Evolutionary conservation across 2,329 filamentous ascomycete species (phyloP), one percentile per base, ranked within the genome.

Genomic region (Sordariomycetes sp.): DNA sequence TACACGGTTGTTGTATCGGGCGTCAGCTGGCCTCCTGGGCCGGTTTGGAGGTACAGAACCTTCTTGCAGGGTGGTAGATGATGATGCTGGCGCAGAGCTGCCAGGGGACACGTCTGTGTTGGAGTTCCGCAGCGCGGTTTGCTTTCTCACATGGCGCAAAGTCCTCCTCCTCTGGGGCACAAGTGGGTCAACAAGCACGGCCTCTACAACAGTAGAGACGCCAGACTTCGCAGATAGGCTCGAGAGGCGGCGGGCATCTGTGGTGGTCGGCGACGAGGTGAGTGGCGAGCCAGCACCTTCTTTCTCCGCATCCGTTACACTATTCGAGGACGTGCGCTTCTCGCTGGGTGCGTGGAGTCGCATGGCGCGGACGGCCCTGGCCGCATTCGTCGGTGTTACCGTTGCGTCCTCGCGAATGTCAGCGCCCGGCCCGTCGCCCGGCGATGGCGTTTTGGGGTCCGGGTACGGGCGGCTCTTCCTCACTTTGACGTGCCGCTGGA

Each of bases 101-200:
- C 67, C 61, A 1, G 71, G 71, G 8, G 75, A 74, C 12, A 71
- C 60, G 35, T 76, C 72, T 16, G 59, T 73, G 22, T 67, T 66
- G 3, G 78, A 74, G 61, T 81, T 76, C 60, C 81, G 74, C 59
- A 85, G 64, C 1, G 70, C 70, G 10, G 70, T 69, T 51, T 81
- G 77, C 64, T 86, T 86, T 62, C 76, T 80, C 12, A 84, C 78
- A 66, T 87, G 83, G 4, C 84, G 78, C 60, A 87, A 68, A 8
- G 82, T 86, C 64, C 78, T 77, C 53, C 75, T 75, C 56, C 73
- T 76, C 4, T 69, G 70, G 4, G 67, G 65, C 16, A 76, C 74
- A 35, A 72, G 69, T 1, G 71, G 70, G 50, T 82, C 78, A n/a
- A 85, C 72, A 40, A 85, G 68, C 53, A 83, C 74, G 3, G 81